These are phyloP conservation scores for Cladophialophora bantiana DNA, from an alignment of 2,329 filamentous ascomycete species.

Conservation along the genomic window DNA sequence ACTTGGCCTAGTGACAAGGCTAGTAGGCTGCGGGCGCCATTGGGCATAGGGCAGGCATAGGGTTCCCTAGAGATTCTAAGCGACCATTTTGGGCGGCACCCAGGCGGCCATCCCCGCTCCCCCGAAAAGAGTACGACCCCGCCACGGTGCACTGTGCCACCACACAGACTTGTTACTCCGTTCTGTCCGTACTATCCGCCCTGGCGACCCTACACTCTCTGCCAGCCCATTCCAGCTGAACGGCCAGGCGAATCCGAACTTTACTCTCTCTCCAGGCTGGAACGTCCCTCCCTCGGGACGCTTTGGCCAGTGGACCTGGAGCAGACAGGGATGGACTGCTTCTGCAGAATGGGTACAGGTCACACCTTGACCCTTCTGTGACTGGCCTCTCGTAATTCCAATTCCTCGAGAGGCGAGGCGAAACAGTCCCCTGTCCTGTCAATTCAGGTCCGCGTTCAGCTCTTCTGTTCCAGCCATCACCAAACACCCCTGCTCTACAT, in stretches of 20 bases:
- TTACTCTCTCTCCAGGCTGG: not conserved
- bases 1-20: not conserved
- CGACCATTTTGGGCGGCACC: too few relatives aligned
- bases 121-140: not conserved
- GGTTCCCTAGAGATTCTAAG: too few relatives aligned
- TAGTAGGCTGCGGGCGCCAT: constrained; percentile 4
- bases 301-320: constrained; percentile 1
- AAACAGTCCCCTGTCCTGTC: not conserved
- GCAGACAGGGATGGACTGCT: constrained; percentile 7
- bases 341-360: constrained; percentile 3
- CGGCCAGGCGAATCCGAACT: constrained; percentile 4
- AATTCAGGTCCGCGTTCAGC: not conserved
- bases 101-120: constrained; percentile 9
- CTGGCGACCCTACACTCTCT: not conserved
- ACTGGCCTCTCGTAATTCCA: constrained; percentile 1
- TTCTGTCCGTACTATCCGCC: not conserved
- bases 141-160: not conserved
- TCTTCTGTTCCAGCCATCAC: not conserved
- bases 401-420: not conserved
- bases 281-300: constrained; percentile 1
- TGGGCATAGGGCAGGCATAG: not conserved
- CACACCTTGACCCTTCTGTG: not conserved
- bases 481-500: not conserved
- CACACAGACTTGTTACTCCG: too few relatives aligned
- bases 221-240: not conserved